Evolutionary conservation across 139 green algal genomes (phyloP).

Genomic region (Edaphochlamys debaryana): DNA sequence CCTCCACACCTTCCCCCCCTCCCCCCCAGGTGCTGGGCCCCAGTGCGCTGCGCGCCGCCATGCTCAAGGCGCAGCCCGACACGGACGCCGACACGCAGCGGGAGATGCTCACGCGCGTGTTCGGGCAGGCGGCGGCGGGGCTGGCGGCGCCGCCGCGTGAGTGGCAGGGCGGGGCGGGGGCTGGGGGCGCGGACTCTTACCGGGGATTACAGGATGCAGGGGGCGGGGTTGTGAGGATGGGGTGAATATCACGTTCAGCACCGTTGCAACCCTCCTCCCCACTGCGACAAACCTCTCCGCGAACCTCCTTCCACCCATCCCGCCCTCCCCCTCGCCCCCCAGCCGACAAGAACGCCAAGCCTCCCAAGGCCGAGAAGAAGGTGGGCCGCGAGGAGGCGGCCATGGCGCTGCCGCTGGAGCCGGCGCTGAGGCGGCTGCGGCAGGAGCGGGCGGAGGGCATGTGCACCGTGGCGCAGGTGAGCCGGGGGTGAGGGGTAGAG

Average conservation of each 20-base stretch:
- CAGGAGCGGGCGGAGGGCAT: conserved; percentile 34
- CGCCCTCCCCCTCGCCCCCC: not conserved
- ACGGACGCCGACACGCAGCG: conserved; percentile 12
- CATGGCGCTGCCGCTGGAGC: conserved; percentile 28
- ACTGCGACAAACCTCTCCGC: too few relatives aligned
- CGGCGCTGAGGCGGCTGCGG: conserved; percentile 21
- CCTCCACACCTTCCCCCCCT: too few relatives aligned
- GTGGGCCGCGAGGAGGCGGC: not conserved
- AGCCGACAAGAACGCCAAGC: conserved; percentile 3
- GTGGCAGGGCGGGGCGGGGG: not conserved
- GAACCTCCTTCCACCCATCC: too few relatives aligned
- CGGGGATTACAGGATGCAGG: not conserved
- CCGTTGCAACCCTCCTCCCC: not conserved
- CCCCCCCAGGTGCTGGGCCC: not conserved
- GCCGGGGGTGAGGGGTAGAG: not conserved
- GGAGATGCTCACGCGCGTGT: conserved; percentile 20
- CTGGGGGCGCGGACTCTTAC: too few relatives aligned
- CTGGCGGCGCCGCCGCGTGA: conserved; percentile 13
- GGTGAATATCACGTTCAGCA: too few relatives aligned
- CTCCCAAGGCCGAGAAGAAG: not conserved
- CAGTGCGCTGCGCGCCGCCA: conserved; percentile 2
- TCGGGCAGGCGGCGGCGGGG: not conserved
- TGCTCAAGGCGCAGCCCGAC: conserved; percentile 10
- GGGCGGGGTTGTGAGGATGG: too few relatives aligned
- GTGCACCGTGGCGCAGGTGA: not conserved